A percentile compares a stretch with the other conserved stretches of the same genome.
Evolutionary conservation across 2,329 filamentous ascomycete genomes (phyloP).

Genomic region (Kalmusia sp.): DNA sequence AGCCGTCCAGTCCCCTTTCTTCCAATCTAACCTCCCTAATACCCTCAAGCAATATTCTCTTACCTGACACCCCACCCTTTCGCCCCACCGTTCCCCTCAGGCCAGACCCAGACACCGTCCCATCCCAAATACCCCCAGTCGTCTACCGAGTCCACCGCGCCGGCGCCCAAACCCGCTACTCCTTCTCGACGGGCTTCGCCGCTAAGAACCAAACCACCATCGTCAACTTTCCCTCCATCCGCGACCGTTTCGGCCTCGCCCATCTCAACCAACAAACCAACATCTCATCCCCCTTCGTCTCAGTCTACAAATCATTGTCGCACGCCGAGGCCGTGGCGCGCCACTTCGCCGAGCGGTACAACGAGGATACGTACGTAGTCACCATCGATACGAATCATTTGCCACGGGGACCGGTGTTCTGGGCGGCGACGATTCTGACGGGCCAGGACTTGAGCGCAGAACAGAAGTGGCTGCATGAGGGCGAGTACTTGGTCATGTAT

Average conservation of each 20-base stretch:
- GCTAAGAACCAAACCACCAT: conserved; percentile 46
- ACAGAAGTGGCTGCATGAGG: conserved; percentile 36
- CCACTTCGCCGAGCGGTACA: conserved; percentile 24
- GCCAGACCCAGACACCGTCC: conserved; percentile 1
- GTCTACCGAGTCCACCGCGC: conserved; percentile 42
- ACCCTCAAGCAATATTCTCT: background rate
- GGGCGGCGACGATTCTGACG: conserved; percentile 37
- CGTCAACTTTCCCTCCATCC: conserved; percentile 28
- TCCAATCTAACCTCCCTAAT: background rate
- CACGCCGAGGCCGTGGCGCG: conserved; percentile 39
- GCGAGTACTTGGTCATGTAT: conserved; percentile 46
- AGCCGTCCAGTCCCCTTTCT: conserved; percentile 3
- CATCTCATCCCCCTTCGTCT: conserved; percentile 43
- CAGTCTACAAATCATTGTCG: conserved; percentile 33
- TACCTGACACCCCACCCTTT: background rate
- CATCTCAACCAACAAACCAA: conserved; percentile 43
- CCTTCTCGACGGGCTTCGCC: conserved; percentile 38
- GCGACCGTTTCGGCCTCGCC: conserved; percentile 37
- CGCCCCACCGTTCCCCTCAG: conserved; percentile 1
- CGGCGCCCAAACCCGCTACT: conserved; percentile 38
- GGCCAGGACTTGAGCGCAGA: conserved; percentile 6
- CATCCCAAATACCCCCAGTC: conserved; percentile 32
- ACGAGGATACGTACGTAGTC: conserved; percentile 34
- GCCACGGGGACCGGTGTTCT: conserved; percentile 39
- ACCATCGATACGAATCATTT: conserved; percentile 40